Percentiles rank a stretch among this genome's conserved stretches.
Evolutionary conservation across 768 basidiomycete species (phyloP).

Genomic region (Russula griseocarnosa): DNA sequence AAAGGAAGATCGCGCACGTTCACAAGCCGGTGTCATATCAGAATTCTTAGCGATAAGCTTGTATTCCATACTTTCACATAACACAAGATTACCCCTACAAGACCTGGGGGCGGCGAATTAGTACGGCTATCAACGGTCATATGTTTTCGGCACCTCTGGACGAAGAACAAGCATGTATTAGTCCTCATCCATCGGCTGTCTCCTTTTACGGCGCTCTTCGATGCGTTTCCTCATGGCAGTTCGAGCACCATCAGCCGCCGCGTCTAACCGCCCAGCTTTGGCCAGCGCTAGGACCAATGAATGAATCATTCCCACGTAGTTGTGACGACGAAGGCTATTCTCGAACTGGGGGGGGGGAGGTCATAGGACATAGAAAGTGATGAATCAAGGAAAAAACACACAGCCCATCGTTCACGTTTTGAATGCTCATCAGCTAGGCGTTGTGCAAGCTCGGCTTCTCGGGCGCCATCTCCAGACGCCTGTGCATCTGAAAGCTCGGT

Average conservation of each 20-base stretch:
- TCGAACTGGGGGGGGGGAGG: conserved; percentile 55
- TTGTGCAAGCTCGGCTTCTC: conserved; percentile 50
- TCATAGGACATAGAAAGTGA: conserved; percentile 15
- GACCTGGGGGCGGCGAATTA: conserved; percentile 9
- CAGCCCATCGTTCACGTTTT: conserved; percentile 79
- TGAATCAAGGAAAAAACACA: conserved; percentile 40
- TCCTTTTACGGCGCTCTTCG: conserved; percentile 41
- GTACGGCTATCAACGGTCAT: conserved; percentile 4
- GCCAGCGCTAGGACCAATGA: conserved; percentile 70
- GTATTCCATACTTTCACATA: conserved; percentile 16
- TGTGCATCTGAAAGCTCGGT: conserved; percentile 50
- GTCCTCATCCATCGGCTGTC: conserved; percentile 45
- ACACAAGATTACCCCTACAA: conserved; percentile 14
- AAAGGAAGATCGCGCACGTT: neutral
- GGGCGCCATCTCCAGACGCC: conserved; percentile 35
- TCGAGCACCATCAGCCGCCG: conserved; percentile 46
- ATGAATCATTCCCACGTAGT: conserved; percentile 79
- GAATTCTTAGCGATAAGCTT: conserved; percentile 12
- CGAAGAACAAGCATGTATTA: conserved; percentile 22
- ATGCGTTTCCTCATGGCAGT: conserved; percentile 44
- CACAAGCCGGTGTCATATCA: conserved; percentile 2
- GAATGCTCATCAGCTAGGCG: conserved; percentile 62
- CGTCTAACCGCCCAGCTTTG: conserved; percentile 58
- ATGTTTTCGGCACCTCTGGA: conserved; percentile 9
- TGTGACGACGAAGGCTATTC: conserved; percentile 82